Evolutionary conservation across 2,329 filamentous ascomycete genomes (phyloP).

Genomic region (Cryphonectria naterciae): DNA sequence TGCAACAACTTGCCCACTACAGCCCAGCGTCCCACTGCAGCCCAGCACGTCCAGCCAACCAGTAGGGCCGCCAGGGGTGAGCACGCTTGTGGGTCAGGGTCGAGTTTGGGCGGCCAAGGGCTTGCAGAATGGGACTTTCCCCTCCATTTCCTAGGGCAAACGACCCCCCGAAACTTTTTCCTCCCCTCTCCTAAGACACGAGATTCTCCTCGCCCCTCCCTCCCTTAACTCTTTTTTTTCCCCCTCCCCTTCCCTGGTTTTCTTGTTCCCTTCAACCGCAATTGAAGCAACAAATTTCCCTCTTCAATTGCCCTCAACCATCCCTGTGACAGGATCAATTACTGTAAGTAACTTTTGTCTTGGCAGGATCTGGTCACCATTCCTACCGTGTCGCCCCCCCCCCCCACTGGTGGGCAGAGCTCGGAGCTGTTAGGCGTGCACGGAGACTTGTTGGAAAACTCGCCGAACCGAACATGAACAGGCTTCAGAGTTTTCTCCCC

Average conservation of each 20-base stretch:
- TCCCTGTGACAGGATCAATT: not conserved
- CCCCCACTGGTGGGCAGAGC: slow-evolving; percentile 2
- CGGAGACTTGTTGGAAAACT: slow-evolving; percentile 16
- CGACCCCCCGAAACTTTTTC: slow-evolving; percentile 23
- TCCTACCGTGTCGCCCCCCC: not conserved
- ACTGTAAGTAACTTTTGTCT: not conserved
- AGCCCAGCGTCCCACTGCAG: not conserved
- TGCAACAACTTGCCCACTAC: not conserved
- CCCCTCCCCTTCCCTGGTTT: slow-evolving; percentile 30
- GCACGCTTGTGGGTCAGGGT: slow-evolving; percentile 9
- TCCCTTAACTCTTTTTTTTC: slow-evolving; percentile 28
- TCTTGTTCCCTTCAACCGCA: slow-evolving; percentile 35
- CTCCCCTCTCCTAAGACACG: slow-evolving; percentile 22
- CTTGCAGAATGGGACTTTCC: not conserved
- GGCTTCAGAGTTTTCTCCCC: slow-evolving; percentile 28
- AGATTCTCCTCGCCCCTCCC: slow-evolving; percentile 32
- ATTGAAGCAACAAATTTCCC: slow-evolving; percentile 23
- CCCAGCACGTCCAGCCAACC: not conserved
- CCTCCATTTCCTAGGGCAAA: not conserved
- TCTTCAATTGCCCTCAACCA: slow-evolving; percentile 21
- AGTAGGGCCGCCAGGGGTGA: slow-evolving; percentile 8
- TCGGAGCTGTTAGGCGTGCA: slow-evolving; percentile 14
- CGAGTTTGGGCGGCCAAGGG: not conserved
- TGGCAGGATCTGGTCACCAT: not conserved
- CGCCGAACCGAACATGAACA: slow-evolving; percentile 6